Evolutionary conservation across 1,284 basidiomycete species (phyloP), one percentile per base, ranked within the genome.

Genomic region (Puccinia brachypodii): DNA sequence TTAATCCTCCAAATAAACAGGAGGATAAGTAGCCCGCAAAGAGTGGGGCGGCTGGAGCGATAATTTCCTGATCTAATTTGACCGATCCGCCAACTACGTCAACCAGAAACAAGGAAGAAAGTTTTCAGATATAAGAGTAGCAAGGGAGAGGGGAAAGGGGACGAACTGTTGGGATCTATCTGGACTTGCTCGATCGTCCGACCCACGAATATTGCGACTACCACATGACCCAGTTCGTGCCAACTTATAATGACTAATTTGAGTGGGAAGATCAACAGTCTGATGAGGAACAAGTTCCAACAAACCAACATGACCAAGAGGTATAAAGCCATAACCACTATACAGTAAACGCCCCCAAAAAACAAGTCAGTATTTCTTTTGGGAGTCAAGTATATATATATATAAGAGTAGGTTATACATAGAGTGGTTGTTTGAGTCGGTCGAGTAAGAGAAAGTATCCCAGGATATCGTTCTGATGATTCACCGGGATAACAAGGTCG

Each of bases 251-350:
- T 82, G 25, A 85, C 64, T 47, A 83, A 62, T 83, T 85, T 85
- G 82, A 84, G 82, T 0, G 85, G 85, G 66, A 84, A 85, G 16
- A 85, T 76, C 0, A 85, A 40, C 11, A 62, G 73, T 9, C 85
- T 82, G 6, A 85, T 22, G 31, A 83, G 53, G 60, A 84, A 83
- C 14, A 85, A 81, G 82, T 85, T 85, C 85, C 85, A 85, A 1
- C 84, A 83, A 36, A 85, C 83, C 9, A 83, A 79, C 25, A 84
- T 85, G 14, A 84, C 83, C 47, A 85, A 82, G 71, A 85, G 82
- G 42, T 82, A 79, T 22, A 79, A 44, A 4, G 44, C 76, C 22
- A 79, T 79, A 25, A 66, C 50, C 22, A 79, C 76, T 79, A 44
- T 16, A 33, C 25, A 64, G 14, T 28, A 3, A 9, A 3, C 6